Evolutionary conservation across 495 filamentous ascomycete genomes (phyloP), one percentile per base, ranked within the genome.

Genomic region (Jackrogersella minutella): DNA sequence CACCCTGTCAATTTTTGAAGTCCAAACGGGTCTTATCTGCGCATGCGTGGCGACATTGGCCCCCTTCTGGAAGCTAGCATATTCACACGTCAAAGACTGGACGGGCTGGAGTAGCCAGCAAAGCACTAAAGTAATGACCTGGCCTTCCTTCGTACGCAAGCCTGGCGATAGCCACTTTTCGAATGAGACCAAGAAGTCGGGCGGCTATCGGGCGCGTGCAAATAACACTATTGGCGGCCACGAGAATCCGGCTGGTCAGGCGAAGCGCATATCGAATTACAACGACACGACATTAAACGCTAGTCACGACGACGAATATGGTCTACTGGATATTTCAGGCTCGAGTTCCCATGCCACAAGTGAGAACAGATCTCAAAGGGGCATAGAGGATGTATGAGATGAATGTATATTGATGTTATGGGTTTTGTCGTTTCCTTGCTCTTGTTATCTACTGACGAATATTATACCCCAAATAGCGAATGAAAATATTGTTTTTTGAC

Each of bases 11-110:
- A 70, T 77, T n/a, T 52, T 79, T 50, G 77, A 79, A 58, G 69
- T 78, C 51, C 74, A 79, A 67, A 77, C 70, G 16, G 77, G 77
- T n/a, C 69, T 79, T 47, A 73, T 77, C 40, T 79, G 77, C 55
- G 72, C 66, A 11, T 76, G 74, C 43, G 68, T 57, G 2, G 71
- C 72, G 2, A 62, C 71, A 1, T 44, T 77, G 9, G 71, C 66
- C 2, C 74, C 73, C 6, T 62, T 75, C 1, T 67, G 67, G 67
- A 65, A 66, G 17, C 1, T 66, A 10, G 62, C 56, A 16, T 66
- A 52, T 6, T 58, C 58, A n/a, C 52, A 44, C 3, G 33, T 70
- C 21, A 54, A 36, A 31, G 57, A 53, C 31, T 66, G 56, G 62
- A 40, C 39, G 11, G 62, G 62, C 22, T 70, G 67, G 62, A 53